Evolutionary conservation across 192 early-diverging fungal genomes (phyloP).

Genomic region (Thamnidium elegans): DNA sequence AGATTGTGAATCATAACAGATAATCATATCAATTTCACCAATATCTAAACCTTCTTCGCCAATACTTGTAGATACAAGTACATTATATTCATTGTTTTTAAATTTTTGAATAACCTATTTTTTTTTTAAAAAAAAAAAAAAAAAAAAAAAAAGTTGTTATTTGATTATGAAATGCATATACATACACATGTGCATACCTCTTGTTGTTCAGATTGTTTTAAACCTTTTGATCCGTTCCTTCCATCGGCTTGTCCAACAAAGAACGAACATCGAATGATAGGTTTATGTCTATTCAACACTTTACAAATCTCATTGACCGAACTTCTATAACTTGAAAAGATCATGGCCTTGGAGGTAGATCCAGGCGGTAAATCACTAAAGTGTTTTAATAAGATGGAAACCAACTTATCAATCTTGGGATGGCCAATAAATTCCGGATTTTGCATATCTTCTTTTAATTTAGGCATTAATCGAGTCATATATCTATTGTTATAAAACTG

Average conservation of each 20-base stretch:
- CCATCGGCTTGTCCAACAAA: slow-evolving; percentile 80
- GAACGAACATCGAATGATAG: slow-evolving; percentile 61
- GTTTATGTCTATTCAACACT: slow-evolving; percentile 58
- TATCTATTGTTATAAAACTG: not conserved
- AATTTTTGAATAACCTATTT: slow-evolving; percentile 70
- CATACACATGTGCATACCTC: slow-evolving; percentile 53
- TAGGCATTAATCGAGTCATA: not conserved
- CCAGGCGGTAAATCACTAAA: slow-evolving; percentile 51
- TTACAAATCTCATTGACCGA: slow-evolving; percentile 82
- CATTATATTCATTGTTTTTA: slow-evolving; percentile 73
- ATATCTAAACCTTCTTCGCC: slow-evolving; percentile 97
- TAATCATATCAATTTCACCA: slow-evolving; percentile 91
- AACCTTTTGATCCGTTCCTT: slow-evolving; percentile 61
- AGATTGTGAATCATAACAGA: slow-evolving; percentile 81
- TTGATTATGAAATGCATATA: not conserved
- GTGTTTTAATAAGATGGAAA: slow-evolving; percentile 64
- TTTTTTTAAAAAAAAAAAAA: not conserved
- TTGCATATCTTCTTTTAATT: not conserved
- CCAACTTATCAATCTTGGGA: slow-evolving; percentile 76
- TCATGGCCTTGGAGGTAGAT: slow-evolving; percentile 64
- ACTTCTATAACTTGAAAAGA: slow-evolving; percentile 83
- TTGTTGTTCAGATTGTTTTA: slow-evolving; percentile 84
- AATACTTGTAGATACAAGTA: slow-evolving; percentile 86
- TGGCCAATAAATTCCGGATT: slow-evolving; percentile 59
- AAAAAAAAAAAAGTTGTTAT: slow-evolving; percentile 10